Percentiles rank a stretch among this genome's conserved stretches.
These are phyloP conservation scores for Puccinia triticina DNA, from an alignment of 1,284 basidiomycete genomes.

Conservation along the genomic window DNA sequence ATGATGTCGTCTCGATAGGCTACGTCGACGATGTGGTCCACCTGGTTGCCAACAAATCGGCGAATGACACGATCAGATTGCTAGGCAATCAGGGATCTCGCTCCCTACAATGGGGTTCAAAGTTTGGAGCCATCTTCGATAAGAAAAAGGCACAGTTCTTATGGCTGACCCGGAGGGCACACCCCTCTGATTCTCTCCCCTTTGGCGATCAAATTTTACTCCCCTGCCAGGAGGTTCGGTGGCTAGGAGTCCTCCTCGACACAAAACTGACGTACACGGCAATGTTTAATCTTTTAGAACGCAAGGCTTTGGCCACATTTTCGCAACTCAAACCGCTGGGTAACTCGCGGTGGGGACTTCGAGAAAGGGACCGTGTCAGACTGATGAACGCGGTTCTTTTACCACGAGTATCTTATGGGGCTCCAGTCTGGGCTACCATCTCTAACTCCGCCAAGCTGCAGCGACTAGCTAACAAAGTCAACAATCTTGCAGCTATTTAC, in stretches of 20 bases:
- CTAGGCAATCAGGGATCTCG: background rate
- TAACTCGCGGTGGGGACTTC: background rate
- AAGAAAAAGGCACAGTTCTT: background rate
- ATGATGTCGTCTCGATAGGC: background rate
- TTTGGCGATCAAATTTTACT: background rate
- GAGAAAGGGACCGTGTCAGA: background rate
- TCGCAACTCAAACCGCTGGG: background rate
- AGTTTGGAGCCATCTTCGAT: constrained; percentile 22
- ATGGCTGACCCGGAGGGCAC: background rate
- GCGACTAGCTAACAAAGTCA: background rate
- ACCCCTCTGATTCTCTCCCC: background rate
- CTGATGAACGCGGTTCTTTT: background rate
- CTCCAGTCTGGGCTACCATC: background rate
- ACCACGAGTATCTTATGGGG: background rate
- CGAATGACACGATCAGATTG: too few relatives aligned
- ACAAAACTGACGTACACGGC: background rate
- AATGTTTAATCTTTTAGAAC: background rate
- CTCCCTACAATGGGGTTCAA: background rate
- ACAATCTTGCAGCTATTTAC: too few relatives aligned
- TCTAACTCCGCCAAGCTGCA: background rate
- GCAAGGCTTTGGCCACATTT: background rate
- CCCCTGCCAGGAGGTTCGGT: background rate
- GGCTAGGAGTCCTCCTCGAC: background rate
- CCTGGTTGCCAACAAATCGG: background rate
- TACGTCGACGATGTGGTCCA: constrained; percentile 23